Evolutionary conservation across 805 yeast species (phyloP).

Genomic region (Komagataella pastoris): DNA sequence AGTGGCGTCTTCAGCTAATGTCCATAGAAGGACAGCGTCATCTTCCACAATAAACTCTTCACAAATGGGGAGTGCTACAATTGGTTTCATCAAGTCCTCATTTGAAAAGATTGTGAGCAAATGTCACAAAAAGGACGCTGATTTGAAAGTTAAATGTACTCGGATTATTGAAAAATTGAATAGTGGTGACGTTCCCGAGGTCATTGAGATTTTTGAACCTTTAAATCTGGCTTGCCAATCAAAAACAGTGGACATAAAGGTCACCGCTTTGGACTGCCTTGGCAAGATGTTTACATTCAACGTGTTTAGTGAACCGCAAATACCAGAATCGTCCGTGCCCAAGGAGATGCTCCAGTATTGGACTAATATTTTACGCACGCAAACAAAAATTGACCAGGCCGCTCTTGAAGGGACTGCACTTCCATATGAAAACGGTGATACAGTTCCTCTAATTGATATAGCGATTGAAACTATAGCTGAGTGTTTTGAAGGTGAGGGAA

Average conservation of each 20-base stretch:
- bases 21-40: not conserved
- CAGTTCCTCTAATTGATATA: conserved; percentile 55
- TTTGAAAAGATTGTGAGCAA: conserved; percentile 19
- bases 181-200: conserved; percentile 25
- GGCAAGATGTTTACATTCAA: conserved; percentile 85
- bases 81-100: conserved; percentile 18
- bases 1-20: not conserved
- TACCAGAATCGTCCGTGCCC: conserved; percentile 25
- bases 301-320: conserved; percentile 41
- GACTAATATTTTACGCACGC: not conserved
- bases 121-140: conserved; percentile 28
- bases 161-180: conserved; percentile 29
- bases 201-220: conserved; percentile 60
- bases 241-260: conserved; percentile 47
- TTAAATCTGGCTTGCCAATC: conserved; percentile 65
- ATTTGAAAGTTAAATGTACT: conserved; percentile 21
- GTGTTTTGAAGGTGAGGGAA: conserved; percentile 85
- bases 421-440: conserved; percentile 11
- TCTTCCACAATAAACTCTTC: conserved; percentile 6
- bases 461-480: conserved; percentile 76
- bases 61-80: conserved; percentile 10
- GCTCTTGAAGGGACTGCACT: conserved; percentile 7
- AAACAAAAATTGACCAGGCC: conserved; percentile 13
- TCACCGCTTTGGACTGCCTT: conserved; percentile 70
- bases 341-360: conserved; percentile 8